Percentiles rank a stretch among this genome's conserved stretches.
Conservation (phyloP, 768 basidiomycete species). For the Lactifluus subvellereus region DNA sequence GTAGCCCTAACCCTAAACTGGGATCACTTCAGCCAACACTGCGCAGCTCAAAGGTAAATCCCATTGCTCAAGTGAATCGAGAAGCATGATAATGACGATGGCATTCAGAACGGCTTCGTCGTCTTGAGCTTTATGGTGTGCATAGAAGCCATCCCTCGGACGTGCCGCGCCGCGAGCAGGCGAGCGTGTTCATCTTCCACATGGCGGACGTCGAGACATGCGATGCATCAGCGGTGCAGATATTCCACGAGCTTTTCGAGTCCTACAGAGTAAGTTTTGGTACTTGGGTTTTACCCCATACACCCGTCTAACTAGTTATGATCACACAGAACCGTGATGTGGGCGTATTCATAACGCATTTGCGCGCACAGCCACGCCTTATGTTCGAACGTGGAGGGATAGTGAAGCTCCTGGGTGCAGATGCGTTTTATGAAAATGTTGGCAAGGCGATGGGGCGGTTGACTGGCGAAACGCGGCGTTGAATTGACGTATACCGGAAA, state of each 20-base stretch:
- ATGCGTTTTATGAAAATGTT: slow-evolving; percentile 41
- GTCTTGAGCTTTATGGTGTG: slow-evolving; percentile 85
- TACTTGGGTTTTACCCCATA: neutral
- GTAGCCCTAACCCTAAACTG: slow-evolving; percentile 5
- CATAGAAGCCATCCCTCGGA: slow-evolving; percentile 84
- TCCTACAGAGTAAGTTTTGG: slow-evolving; percentile 60
- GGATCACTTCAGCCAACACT: slow-evolving; percentile 68
- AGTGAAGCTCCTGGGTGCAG: slow-evolving; percentile 38
- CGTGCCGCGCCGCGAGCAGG: slow-evolving; percentile 66
- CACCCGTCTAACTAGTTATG: neutral
- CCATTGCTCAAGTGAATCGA: neutral
- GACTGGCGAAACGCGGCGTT: slow-evolving; percentile 24
- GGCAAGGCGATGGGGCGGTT: slow-evolving; percentile 38
- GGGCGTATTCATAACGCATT: slow-evolving; percentile 42
- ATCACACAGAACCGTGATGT: slow-evolving; percentile 39
- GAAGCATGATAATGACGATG: neutral
- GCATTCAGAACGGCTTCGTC: slow-evolving; percentile 59
- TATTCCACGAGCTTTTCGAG: slow-evolving; percentile 70
- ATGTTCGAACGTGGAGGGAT: slow-evolving; percentile 43
- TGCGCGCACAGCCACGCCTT: slow-evolving; percentile 34
- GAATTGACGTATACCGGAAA: neutral
- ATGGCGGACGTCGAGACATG: slow-evolving; percentile 86
- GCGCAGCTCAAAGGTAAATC: slow-evolving; percentile 80
- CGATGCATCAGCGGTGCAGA: slow-evolving; percentile 90
- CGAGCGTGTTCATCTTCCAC: slow-evolving; percentile 83